Evolutionary conservation across 768 basidiomycete species (phyloP).

Genomic region (Porphyrellus cyaneotinctus): DNA sequence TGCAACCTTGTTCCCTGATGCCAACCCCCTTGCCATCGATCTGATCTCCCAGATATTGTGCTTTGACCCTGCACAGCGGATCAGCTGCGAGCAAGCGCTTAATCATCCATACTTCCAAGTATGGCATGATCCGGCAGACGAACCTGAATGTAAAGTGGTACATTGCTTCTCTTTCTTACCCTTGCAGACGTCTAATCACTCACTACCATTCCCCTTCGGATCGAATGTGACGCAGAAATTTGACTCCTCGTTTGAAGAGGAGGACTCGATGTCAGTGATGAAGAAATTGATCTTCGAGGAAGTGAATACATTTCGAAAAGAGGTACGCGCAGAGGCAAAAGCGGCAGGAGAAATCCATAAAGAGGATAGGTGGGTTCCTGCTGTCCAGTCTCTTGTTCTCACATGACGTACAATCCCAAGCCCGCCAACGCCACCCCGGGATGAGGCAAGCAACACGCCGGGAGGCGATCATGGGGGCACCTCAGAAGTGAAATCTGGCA

Average conservation of each 20-base stretch:
- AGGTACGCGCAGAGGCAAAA: conserved; percentile 47
- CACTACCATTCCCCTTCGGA: background rate
- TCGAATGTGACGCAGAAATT: conserved; percentile 51
- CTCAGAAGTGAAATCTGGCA: conserved; percentile 58
- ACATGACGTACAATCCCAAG: conserved; percentile 32
- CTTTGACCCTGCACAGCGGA: conserved; percentile 95
- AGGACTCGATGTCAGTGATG: conserved; percentile 97
- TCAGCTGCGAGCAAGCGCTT: conserved; percentile 93
- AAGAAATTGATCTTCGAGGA: conserved; percentile 92
- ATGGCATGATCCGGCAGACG: conserved; percentile 97
- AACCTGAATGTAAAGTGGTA: conserved; percentile 79
- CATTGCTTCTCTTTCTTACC: conserved; percentile 15
- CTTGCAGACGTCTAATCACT: background rate
- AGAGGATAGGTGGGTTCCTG: conserved; percentile 59
- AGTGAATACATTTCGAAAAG: background rate
- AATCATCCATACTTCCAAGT: conserved; percentile 93
- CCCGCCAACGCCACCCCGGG: conserved; percentile 73
- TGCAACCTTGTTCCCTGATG: conserved; percentile 86
- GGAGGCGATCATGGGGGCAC: too few species aligned
- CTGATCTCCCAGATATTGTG: conserved; percentile 86
- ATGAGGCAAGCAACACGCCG: conserved; percentile 77
- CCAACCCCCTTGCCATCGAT: conserved; percentile 92
- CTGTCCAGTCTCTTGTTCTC: background rate
- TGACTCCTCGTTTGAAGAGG: conserved; percentile 96
- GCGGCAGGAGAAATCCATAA: conserved; percentile 66